phyloP scores from a whole-genome alignment of 768 basidiomycete genomes.

The Amanita pallidorosea region DNA sequence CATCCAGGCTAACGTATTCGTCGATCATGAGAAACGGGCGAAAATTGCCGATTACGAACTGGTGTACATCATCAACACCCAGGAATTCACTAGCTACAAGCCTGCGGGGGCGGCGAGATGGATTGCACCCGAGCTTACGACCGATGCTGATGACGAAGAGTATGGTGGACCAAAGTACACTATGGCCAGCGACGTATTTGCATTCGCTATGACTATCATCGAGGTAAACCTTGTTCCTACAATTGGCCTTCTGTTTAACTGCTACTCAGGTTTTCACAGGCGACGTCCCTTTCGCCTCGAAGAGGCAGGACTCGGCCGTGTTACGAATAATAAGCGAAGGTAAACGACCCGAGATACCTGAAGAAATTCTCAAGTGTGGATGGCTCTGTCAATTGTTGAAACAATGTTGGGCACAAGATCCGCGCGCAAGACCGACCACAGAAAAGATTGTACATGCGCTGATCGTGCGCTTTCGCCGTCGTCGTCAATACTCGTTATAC shows the following conservation, averaged over 20 bases:
- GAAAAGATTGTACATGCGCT: not conserved
- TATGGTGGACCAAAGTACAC: slow-evolving; percentile 6
- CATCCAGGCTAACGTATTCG: slow-evolving; percentile 17
- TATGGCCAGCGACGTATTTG: slow-evolving; percentile 14
- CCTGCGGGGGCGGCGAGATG: slow-evolving; percentile 17
- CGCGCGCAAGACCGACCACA: not conserved
- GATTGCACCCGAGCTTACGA: slow-evolving; percentile 22
- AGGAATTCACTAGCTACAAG: slow-evolving; percentile 14
- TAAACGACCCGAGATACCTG: not conserved
- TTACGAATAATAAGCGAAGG: not conserved
- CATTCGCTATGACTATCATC: slow-evolving; percentile 18
- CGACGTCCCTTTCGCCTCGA: not conserved
- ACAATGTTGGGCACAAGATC: not conserved
- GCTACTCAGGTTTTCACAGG: not conserved
- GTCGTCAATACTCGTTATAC: not conserved
- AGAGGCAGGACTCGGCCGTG: not conserved
- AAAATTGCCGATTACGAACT: slow-evolving; percentile 19
- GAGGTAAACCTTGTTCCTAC: slow-evolving; percentile 11
- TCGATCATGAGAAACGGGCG: slow-evolving; percentile 13
- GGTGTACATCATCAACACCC: slow-evolving; percentile 11
- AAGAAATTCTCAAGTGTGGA: not conserved
- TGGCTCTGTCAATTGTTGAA: not conserved
- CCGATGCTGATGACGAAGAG: slow-evolving; percentile 6
- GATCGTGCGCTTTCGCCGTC: not conserved
- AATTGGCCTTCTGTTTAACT: not conserved